Conservation (phyloP, 768 basidiomycete genomes). For the Tulasnella sp. region DNA sequence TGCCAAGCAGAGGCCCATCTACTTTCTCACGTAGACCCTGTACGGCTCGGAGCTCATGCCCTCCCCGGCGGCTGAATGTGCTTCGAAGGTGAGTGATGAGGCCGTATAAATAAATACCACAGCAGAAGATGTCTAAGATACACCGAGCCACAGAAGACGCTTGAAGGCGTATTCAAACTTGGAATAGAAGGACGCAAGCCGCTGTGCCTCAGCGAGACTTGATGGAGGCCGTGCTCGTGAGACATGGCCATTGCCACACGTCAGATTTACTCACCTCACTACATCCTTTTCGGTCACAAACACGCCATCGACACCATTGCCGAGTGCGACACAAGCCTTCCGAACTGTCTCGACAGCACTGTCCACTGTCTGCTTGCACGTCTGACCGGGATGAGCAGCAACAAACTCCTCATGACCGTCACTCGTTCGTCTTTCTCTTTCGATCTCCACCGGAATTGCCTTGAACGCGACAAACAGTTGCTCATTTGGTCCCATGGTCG, state of each 20-base stretch:
- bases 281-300: slow-evolving; percentile 60
- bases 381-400: slow-evolving; percentile 22
- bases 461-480: slow-evolving; percentile 29
- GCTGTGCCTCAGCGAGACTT: slow-evolving; percentile 71
- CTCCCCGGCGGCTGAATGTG: too few relatives aligned
- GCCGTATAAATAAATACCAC: background rate
- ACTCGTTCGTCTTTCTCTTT: slow-evolving; percentile 12
- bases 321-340: slow-evolving; percentile 53
- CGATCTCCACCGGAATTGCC: slow-evolving; percentile 23
- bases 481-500: slow-evolving; percentile 5
- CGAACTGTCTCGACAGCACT: slow-evolving; percentile 59
- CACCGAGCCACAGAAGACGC: slow-evolving; percentile 74
- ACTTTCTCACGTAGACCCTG: too few relatives aligned
- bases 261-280: slow-evolving; percentile 46
- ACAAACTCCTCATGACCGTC: background rate
- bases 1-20: too few relatives aligned
- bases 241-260: slow-evolving; percentile 9
- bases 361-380: slow-evolving; percentile 66
- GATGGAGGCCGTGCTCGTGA: background rate
- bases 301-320: slow-evolving; percentile 31
- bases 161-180: slow-evolving; percentile 94
- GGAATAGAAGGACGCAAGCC: slow-evolving; percentile 73
- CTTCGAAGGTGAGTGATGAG: background rate
- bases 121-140: background rate
- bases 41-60: too few relatives aligned